These are phyloP conservation scores for Omphalotus olearius DNA, from an alignment of 1,284 basidiomycete species.

Conservation along the genomic window DNA sequence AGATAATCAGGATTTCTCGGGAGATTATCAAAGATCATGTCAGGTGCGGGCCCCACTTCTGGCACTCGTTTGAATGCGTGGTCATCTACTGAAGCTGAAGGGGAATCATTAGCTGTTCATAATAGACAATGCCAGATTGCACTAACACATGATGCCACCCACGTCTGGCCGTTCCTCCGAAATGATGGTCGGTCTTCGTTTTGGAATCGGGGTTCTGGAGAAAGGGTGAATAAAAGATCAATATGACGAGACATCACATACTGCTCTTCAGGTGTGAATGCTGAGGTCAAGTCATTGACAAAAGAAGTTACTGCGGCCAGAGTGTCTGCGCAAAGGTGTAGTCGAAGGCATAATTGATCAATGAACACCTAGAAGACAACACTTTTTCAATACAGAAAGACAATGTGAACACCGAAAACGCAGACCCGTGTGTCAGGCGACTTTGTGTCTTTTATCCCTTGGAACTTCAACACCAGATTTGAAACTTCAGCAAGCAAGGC, in stretches of 20 bases:
- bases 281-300: slow-evolving; percentile 39
- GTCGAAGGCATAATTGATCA: slow-evolving; percentile 40
- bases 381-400: neutral
- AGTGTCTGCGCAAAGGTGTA: slow-evolving; percentile 72
- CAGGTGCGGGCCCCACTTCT: slow-evolving; percentile 73
- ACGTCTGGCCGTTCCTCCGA: slow-evolving; percentile 22
- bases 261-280: slow-evolving; percentile 36
- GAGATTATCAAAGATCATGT: slow-evolving; percentile 90
- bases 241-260: slow-evolving; percentile 26
- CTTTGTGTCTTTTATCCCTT: slow-evolving; percentile 24
- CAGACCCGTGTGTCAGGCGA: slow-evolving; percentile 38
- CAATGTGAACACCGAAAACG: slow-evolving; percentile 7
- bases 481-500: slow-evolving; percentile 62
- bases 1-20: slow-evolving; percentile 88
- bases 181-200: slow-evolving; percentile 31
- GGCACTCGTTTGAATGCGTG: slow-evolving; percentile 74
- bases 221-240: slow-evolving; percentile 1
- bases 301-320: slow-evolving; percentile 50
- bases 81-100: slow-evolving; percentile 77
- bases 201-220: slow-evolving; percentile 24
- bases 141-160: slow-evolving; percentile 32
- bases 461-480: slow-evolving; percentile 41
- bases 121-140: slow-evolving; percentile 12
- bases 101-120: slow-evolving; percentile 4
- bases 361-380: slow-evolving; percentile 38